phyloP scores from a whole-genome alignment of 331 rosid genomes.

The Acacia pycnantha region DNA sequence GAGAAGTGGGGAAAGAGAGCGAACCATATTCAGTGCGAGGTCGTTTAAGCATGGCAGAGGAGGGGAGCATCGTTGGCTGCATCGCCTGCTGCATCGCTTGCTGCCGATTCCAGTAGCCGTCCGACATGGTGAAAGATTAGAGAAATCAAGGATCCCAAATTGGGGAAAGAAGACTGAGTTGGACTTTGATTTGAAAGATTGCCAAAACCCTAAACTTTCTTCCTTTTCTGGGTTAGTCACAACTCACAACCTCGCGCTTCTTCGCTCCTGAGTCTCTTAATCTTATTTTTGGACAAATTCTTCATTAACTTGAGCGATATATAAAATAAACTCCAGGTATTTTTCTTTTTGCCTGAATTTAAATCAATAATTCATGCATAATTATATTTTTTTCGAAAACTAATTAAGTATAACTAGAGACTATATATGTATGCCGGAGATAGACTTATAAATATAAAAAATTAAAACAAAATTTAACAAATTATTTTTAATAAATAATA shows the following conservation, averaged over 20 bases:
- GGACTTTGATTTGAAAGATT: neutral
- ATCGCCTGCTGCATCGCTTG: slow-evolving; percentile 32
- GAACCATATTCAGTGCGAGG: slow-evolving; percentile 80
- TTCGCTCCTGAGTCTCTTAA: neutral
- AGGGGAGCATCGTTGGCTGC: slow-evolving; percentile 52
- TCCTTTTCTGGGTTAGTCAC: neutral
- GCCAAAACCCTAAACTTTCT: slow-evolving; percentile 29
- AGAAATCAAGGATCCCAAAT: slow-evolving; percentile 2
- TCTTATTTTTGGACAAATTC: neutral
- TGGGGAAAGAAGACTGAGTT: neutral
- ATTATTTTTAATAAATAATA: no score
- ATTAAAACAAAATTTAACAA: no score
- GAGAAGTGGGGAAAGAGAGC: neutral
- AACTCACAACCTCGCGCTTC: neutral
- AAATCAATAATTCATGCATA: no score
- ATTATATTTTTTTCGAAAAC: neutral
- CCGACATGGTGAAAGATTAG: slow-evolving; percentile 50
- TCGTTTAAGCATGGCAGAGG: slow-evolving; percentile 66
- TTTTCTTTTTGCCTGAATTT: no score
- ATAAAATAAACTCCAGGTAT: neutral
- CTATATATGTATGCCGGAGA: no score
- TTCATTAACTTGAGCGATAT: no score
- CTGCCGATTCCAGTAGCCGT: slow-evolving; percentile 80
- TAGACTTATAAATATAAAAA: no score
- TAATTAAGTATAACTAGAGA: no score